phyloP scores from a whole-genome alignment of 2,329 filamentous ascomycete species.

The Penicillium sp. region DNA sequence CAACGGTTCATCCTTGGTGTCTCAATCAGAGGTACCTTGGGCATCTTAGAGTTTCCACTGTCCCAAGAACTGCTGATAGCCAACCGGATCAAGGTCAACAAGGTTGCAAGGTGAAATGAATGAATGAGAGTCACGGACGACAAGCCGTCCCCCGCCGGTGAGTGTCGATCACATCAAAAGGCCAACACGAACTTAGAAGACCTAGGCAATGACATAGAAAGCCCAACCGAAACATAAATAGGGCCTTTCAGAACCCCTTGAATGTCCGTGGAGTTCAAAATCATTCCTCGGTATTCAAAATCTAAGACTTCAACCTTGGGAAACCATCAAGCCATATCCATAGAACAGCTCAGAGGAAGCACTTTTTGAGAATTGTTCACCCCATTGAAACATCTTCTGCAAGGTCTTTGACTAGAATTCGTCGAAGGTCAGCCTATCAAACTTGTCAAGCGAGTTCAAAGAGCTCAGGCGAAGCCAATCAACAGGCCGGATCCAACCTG shows the following conservation, averaged over 20 bases:
- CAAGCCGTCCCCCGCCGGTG: slow-evolving; percentile 31
- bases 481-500: slow-evolving; percentile 24
- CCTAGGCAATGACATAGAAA: slow-evolving; percentile 23
- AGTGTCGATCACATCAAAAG: slow-evolving; percentile 31
- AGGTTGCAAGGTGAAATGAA: slow-evolving; percentile 26
- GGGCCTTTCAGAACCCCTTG: slow-evolving; percentile 25
- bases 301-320: slow-evolving; percentile 8
- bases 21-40: slow-evolving; percentile 30
- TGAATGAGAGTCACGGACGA: slow-evolving; percentile 30
- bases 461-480: slow-evolving; percentile 31
- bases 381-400: slow-evolving; percentile 1
- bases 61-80: slow-evolving; percentile 27
- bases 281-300: slow-evolving; percentile 31
- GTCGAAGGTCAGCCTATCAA: slow-evolving; percentile 34
- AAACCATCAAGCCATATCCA: slow-evolving; percentile 13
- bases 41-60: slow-evolving; percentile 35
- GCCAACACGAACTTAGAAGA: slow-evolving; percentile 22
- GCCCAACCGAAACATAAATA: slow-evolving; percentile 41
- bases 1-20: slow-evolving; percentile 31
- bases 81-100: slow-evolving; percentile 30
- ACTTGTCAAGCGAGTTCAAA: slow-evolving; percentile 24
- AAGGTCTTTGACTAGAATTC: slow-evolving; percentile 20
- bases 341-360: slow-evolving; percentile 22
- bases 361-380: slow-evolving; percentile 22
- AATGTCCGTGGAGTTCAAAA: slow-evolving; percentile 23